Evolutionary conservation across 768 basidiomycete genomes (phyloP).

Genomic region (Naganishia friedmannii): DNA sequence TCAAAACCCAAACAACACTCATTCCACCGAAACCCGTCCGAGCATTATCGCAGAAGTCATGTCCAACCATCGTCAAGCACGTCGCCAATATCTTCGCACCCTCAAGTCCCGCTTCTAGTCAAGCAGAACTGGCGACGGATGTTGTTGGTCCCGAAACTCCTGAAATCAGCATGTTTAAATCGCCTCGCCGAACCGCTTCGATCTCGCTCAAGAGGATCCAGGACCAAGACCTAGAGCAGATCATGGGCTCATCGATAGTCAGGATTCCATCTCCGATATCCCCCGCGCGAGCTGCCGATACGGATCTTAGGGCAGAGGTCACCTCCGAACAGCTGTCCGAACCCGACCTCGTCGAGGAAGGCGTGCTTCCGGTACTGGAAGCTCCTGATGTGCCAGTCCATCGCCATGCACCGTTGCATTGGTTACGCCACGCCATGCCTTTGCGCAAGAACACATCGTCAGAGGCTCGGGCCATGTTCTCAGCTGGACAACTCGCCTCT

Average conservation of each 20-base stretch:
- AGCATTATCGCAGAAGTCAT: conserved; percentile 16
- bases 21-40: conserved; percentile 3
- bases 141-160: background rate
- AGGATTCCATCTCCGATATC: conserved; percentile 15
- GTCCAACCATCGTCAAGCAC: conserved; percentile 11
- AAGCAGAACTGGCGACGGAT: background rate
- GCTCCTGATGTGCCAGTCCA: background rate
- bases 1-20: background rate
- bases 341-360: background rate
- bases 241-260: conserved; percentile 18
- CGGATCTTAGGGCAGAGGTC: background rate
- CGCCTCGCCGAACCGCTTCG: conserved; percentile 12
- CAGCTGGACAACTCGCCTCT: too few species aligned
- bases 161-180: background rate
- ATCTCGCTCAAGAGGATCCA: conserved; percentile 31
- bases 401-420: background rate
- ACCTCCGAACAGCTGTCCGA: too few species aligned
- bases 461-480: background rate
- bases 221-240: conserved; percentile 28
- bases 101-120: background rate
- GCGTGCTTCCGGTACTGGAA: background rate
- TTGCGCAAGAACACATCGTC: background rate
- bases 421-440: background rate
- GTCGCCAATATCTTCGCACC: conserved; percentile 17
- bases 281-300: background rate